A percentile compares a stretch with the other conserved stretches of the same genome.
phyloP scores from a whole-genome alignment of 2,329 filamentous ascomycete species.

The Pyrenophora seminiperda region DNA sequence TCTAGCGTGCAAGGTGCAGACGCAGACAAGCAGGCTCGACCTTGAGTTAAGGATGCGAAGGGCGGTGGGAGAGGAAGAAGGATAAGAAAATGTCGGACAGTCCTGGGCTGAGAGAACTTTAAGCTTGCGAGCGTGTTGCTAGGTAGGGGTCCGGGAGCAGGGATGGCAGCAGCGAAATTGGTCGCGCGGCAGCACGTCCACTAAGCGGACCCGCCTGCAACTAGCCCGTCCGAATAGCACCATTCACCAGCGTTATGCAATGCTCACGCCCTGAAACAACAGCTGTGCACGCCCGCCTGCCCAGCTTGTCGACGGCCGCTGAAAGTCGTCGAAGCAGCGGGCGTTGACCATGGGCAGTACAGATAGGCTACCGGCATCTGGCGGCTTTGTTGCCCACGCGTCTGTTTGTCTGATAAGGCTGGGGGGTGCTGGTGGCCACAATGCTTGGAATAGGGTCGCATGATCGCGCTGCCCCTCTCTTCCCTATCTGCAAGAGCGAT shows the following conservation, averaged over 20 bases:
- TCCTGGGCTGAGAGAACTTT: constrained; percentile 43
- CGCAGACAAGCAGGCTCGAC: constrained; percentile 38
- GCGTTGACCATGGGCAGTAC: background rate
- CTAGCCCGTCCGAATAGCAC: constrained; percentile 35
- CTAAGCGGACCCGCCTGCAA: constrained; percentile 38
- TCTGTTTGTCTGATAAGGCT: constrained; percentile 26
- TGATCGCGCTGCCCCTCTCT: constrained; percentile 37
- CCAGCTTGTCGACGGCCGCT: constrained; percentile 8
- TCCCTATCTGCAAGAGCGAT: constrained; percentile 22
- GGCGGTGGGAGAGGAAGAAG: constrained; percentile 41
- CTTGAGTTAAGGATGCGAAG: constrained; percentile 29
- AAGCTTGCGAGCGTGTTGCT: constrained; percentile 45
- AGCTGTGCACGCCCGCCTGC: constrained; percentile 32
- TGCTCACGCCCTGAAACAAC: constrained; percentile 33
- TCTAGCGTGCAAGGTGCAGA: constrained; percentile 38
- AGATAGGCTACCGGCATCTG: constrained; percentile 6
- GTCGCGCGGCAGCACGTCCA: constrained; percentile 39
- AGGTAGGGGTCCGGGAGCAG: constrained; percentile 36
- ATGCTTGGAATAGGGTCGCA: constrained; percentile 29
- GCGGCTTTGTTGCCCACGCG: constrained; percentile 15
- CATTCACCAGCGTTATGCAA: constrained; percentile 42
- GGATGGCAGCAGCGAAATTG: constrained; percentile 43
- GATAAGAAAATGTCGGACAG: constrained; percentile 33
- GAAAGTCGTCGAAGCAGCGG: constrained; percentile 3
- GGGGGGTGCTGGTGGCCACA: constrained; percentile 18